Conservation (phyloP, 768 basidiomycete genomes). For the Tulasnella sp. region DNA sequence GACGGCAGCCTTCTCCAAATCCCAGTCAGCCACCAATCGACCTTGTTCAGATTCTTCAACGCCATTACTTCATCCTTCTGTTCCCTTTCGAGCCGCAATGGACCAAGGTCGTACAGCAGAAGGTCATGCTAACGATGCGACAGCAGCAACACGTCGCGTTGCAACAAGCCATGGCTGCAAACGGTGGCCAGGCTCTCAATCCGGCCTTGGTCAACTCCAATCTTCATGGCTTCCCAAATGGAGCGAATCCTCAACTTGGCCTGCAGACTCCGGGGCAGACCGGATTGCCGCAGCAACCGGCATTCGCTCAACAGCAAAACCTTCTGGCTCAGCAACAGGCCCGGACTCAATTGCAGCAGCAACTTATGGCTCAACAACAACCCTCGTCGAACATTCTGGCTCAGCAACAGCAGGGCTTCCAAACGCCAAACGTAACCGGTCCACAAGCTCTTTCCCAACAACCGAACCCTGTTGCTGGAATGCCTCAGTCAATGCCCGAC, state of each 20-base stretch:
- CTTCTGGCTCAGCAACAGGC: neutral
- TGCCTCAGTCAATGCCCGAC: neutral
- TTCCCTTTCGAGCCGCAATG: slow-evolving; percentile 46
- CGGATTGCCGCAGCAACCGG: neutral
- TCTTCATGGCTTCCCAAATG: neutral
- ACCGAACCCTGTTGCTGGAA: neutral
- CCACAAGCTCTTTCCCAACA: neutral
- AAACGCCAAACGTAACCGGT: neutral
- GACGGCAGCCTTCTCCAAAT: slow-evolving; percentile 28
- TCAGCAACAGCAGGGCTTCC: slow-evolving; percentile 5
- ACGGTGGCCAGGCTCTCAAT: slow-evolving; percentile 3
- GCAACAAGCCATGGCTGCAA: slow-evolving; percentile 9
- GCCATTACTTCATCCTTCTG: slow-evolving; percentile 52
- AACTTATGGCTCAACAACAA: slow-evolving; percentile 1
- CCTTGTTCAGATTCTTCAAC: slow-evolving; percentile 28
- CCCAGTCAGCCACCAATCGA: slow-evolving; percentile 5
- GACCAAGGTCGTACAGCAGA: slow-evolving; percentile 31
- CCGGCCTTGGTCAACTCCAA: neutral
- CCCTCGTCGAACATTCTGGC: neutral
- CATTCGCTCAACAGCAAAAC: neutral
- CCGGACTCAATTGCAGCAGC: neutral
- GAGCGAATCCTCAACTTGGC: neutral
- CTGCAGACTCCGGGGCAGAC: neutral
- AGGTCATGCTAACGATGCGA: slow-evolving; percentile 33
- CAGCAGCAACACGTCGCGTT: slow-evolving; percentile 25